phyloP scores from a whole-genome alignment of 2,329 filamentous ascomycete species.

The Drechslerella stenobrocha region DNA sequence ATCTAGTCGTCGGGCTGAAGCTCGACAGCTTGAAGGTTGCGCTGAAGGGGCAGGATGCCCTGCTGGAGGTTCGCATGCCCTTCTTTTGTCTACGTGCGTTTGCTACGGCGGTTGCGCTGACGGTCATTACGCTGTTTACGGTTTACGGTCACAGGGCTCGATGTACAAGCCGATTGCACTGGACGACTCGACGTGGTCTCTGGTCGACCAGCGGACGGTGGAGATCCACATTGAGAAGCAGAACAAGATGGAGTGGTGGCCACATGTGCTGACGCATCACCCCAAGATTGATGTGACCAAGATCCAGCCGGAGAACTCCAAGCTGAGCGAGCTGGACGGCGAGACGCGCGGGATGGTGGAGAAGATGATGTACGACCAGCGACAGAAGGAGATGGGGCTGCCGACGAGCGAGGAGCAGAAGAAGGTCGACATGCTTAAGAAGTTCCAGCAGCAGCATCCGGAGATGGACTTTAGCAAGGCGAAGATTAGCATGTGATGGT shows the following conservation, averaged over 20 bases:
- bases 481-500: slow-evolving; percentile 59
- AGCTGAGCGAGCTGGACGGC: slow-evolving; percentile 87
- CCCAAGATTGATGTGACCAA: slow-evolving; percentile 94
- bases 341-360: slow-evolving; percentile 97
- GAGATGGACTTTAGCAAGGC: slow-evolving; percentile 74
- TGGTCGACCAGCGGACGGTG: slow-evolving; percentile 73
- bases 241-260: slow-evolving; percentile 99
- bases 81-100: neutral
- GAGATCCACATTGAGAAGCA: slow-evolving; percentile 89
- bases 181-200: slow-evolving; percentile 94
- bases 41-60: slow-evolving; percentile 82
- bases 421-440: slow-evolving; percentile 87
- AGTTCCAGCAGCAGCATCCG: slow-evolving; percentile 81
- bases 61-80: slow-evolving; percentile 56
- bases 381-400: slow-evolving; percentile 89
- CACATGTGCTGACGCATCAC: slow-evolving; percentile 81
- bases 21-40: slow-evolving; percentile 76
- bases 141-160: slow-evolving; percentile 66
- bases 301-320: slow-evolving; percentile 90
- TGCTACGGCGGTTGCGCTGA: neutral
- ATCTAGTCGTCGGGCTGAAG: slow-evolving; percentile 80
- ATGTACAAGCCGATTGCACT: slow-evolving; percentile 76
- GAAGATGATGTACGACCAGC: slow-evolving; percentile 99
- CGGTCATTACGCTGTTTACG: slow-evolving; percentile 10
- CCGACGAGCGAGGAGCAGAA: slow-evolving; percentile 93